Evolutionary conservation across 768 basidiomycete species (phyloP).

Genomic region (Boletus pseudo-olivaceus): DNA sequence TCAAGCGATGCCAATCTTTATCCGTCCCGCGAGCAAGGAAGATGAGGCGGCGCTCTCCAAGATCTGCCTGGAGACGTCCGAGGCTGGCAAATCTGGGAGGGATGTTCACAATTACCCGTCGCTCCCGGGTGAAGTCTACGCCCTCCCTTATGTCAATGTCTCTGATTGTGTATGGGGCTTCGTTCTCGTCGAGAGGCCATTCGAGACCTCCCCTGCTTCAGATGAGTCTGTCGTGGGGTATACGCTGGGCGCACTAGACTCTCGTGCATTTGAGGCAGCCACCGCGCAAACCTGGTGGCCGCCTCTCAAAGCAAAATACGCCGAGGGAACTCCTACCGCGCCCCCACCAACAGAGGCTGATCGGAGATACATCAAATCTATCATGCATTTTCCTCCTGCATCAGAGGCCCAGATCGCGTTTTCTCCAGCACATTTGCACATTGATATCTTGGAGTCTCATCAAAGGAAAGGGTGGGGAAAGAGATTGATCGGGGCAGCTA

Average conservation of each 20-base stretch:
- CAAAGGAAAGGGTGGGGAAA: slow-evolving; percentile 72
- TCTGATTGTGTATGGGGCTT: slow-evolving; percentile 66
- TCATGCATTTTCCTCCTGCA: slow-evolving; percentile 38
- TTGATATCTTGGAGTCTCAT: slow-evolving; percentile 64
- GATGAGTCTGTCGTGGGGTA: slow-evolving; percentile 63
- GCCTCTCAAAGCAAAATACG: slow-evolving; percentile 52
- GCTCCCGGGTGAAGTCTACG: slow-evolving; percentile 69
- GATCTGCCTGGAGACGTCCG: slow-evolving; percentile 73
- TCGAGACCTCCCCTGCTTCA: slow-evolving; percentile 19
- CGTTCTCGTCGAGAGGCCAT: slow-evolving; percentile 55
- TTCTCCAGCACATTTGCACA: slow-evolving; percentile 73
- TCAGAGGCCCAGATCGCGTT: slow-evolving; percentile 56
- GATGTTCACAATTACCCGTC: slow-evolving; percentile 56
- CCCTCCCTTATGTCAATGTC: slow-evolving; percentile 70
- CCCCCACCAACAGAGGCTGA: slow-evolving; percentile 23
- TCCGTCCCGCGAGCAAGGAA: slow-evolving; percentile 53
- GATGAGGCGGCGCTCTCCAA: slow-evolving; percentile 59
- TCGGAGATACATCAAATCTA: slow-evolving; percentile 30
- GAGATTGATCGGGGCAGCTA: slow-evolving; percentile 52
- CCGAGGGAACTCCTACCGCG: slow-evolving; percentile 15
- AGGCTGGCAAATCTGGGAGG: slow-evolving; percentile 67
- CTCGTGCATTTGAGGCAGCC: slow-evolving; percentile 57
- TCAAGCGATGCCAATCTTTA: slow-evolving; percentile 36
- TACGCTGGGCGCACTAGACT: slow-evolving; percentile 63
- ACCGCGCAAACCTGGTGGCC: slow-evolving; percentile 66